Evolutionary conservation across 495 filamentous ascomycete species (phyloP).

Genomic region (Opeltia flavorubescens): DNA sequence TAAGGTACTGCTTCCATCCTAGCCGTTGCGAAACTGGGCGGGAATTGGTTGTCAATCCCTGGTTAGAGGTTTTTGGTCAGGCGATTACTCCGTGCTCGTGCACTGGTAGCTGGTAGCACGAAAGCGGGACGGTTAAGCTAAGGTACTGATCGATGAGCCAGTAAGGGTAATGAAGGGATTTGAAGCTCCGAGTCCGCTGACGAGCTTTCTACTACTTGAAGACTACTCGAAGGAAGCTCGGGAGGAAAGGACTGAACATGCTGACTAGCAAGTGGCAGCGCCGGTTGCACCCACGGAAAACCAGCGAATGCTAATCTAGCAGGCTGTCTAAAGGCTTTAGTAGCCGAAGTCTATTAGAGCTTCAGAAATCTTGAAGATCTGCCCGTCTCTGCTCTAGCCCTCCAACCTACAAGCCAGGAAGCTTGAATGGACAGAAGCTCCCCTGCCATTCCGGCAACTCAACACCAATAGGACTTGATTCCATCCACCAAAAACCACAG

Average conservation of each 20-base stretch:
- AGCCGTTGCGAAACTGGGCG: background rate
- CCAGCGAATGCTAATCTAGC: background rate
- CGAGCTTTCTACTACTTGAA: too few relatives aligned
- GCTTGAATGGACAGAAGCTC: background rate
- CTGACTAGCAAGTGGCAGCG: too few relatives aligned
- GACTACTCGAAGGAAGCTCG: background rate
- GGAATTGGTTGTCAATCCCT: background rate
- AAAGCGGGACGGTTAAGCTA: background rate
- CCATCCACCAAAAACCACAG: background rate
- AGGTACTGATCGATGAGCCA: background rate
- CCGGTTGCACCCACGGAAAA: background rate
- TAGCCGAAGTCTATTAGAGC: background rate
- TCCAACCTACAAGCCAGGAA: background rate
- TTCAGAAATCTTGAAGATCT: background rate
- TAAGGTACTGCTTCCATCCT: background rate
- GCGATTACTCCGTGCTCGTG: background rate
- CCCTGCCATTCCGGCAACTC: background rate
- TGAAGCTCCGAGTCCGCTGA: too few relatives aligned
- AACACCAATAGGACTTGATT: background rate
- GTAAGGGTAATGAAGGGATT: too few relatives aligned
- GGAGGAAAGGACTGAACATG: too few relatives aligned
- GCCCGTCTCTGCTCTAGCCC: background rate
- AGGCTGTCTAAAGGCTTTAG: too few relatives aligned
- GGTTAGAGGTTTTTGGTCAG: background rate
- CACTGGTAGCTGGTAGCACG: too few relatives aligned